Evolutionary conservation across 352 stramenopile species (phyloP), one percentile per base, ranked within the genome.

Genomic region (Chloridella minuta): DNA sequence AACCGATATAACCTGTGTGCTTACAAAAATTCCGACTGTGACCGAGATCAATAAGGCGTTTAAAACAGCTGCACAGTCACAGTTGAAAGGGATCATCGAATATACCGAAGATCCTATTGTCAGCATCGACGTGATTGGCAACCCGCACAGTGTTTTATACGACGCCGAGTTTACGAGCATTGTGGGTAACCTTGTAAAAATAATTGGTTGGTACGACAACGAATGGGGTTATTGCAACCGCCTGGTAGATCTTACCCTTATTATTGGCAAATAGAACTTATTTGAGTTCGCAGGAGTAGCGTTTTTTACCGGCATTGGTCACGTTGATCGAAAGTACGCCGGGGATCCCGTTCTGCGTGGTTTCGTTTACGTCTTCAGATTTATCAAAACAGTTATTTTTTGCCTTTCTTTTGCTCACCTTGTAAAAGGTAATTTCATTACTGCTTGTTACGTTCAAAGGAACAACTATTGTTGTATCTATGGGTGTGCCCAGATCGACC

Each of bases 201-300:
- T 98, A 88, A 92, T 99, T 86, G 96, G 94, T 87, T 99, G 96
- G 95, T 99, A 98, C 89, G 96, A 99, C 91, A 98, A 99, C 92
- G 95, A 99, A 90, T 98, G 93, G 91, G 96, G 96, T 88, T 98
- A 98, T 94, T 97, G 91, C 88, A 92, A 92, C 91, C 94, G 95
- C 91, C 92, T 98, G 89, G 90, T 98, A 89, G 95, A 98, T 91
- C 91, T 98, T 88, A 96, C 97, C 89, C 92, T 93, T 91, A 93
- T 98, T 91, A 95, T 97, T 87, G 40, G 40, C 10, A 66, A 66
- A 66, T 66, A 66, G n/a, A 66, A 66, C 10, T 66, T 66, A 66
- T 66, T 66, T n/a, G 40, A 66, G 10, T n/a, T 66, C n/a, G n/a
- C 40, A 66, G n/a, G 40, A 66, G n/a, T 66, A 66, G 10, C 10